Conservation (phyloP, 1,139 yeast genomes). For the Debaryomyces fabryi region DNA sequence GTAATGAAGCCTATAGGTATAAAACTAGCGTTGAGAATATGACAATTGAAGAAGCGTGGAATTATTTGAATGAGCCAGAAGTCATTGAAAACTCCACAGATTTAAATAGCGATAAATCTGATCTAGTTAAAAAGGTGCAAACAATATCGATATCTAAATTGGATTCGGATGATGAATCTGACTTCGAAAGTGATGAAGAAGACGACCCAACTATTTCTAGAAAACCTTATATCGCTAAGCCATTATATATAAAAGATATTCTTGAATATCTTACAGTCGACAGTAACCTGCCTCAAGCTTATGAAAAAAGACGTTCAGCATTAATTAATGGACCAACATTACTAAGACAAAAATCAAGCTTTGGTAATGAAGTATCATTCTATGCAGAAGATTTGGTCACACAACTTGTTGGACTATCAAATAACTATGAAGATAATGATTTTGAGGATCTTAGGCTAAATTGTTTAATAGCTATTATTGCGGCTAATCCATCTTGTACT, state of each 20-base stretch:
- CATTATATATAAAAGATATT: conserved; percentile 66
- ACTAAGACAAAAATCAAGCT: conserved; percentile 52
- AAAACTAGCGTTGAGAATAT: conserved; percentile 3
- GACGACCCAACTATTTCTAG: conserved; percentile 53
- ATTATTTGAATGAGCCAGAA: conserved; percentile 1
- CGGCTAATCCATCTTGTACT: conserved; percentile 46
- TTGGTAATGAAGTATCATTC: conserved; percentile 57
- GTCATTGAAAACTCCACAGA: conserved; percentile 4
- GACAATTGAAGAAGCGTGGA: conserved; percentile 8
- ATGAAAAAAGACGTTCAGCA: conserved; percentile 55
- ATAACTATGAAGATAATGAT: conserved; percentile 49
- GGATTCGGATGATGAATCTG: conserved; percentile 22
- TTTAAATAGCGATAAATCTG: not conserved
- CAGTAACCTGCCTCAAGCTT: conserved; percentile 44
- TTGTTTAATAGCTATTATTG: conserved; percentile 56
- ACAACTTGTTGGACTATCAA: conserved; percentile 48
- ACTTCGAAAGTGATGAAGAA: conserved; percentile 52
- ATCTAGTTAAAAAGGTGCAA: not conserved
- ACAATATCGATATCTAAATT: conserved; percentile 12
- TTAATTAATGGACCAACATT: conserved; percentile 56
- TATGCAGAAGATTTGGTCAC: conserved; percentile 52
- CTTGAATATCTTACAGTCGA: conserved; percentile 54
- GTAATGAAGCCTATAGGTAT: not conserved
- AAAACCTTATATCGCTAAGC: conserved; percentile 43
- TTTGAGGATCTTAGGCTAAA: conserved; percentile 55